A percentile compares a stretch with the other conserved stretches of the same genome.
phyloP scores from a whole-genome alignment of 1,139 yeast species.

The Kodamaea sp. region DNA sequence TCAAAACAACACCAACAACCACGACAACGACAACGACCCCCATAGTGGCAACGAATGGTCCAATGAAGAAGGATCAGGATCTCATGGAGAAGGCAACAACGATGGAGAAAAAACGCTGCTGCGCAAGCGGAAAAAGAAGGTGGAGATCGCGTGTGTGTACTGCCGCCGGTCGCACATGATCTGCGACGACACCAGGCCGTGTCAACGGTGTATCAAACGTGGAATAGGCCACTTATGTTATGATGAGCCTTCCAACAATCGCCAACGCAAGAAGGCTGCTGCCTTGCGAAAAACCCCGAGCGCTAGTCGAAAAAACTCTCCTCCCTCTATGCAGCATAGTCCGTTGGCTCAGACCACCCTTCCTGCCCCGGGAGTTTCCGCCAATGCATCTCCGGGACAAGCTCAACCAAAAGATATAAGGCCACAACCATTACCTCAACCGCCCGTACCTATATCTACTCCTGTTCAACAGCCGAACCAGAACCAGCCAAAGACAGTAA shows the following conservation, averaged over 20 bases:
- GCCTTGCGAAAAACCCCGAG: conserved; percentile 18
- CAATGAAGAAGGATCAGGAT: conserved; percentile 4
- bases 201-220: conserved; percentile 82
- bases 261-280: conserved; percentile 45
- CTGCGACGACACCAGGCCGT: conserved; percentile 85
- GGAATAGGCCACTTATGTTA: conserved; percentile 89
- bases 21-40: not conserved
- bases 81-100: conserved; percentile 6
- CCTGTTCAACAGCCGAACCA: conserved; percentile 9
- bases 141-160: conserved; percentile 79
- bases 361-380: conserved; percentile 7
- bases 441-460: conserved; percentile 5
- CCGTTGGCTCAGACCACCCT: conserved; percentile 3
- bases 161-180: conserved; percentile 95
- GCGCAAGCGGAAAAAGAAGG: conserved; percentile 50
- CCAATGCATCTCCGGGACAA: conserved; percentile 7
- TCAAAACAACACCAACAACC: not conserved
- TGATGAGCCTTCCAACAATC: conserved; percentile 62
- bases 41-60: conserved; percentile 8
- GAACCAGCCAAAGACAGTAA: conserved; percentile 13
- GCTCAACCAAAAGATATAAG: conserved; percentile 4
- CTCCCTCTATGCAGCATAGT: conserved; percentile 6
- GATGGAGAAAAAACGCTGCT: conserved; percentile 1
- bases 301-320: conserved; percentile 8
- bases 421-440: conserved; percentile 12